Conservation (phyloP, 805 yeast genomes). For the Candida adriatica region DNA sequence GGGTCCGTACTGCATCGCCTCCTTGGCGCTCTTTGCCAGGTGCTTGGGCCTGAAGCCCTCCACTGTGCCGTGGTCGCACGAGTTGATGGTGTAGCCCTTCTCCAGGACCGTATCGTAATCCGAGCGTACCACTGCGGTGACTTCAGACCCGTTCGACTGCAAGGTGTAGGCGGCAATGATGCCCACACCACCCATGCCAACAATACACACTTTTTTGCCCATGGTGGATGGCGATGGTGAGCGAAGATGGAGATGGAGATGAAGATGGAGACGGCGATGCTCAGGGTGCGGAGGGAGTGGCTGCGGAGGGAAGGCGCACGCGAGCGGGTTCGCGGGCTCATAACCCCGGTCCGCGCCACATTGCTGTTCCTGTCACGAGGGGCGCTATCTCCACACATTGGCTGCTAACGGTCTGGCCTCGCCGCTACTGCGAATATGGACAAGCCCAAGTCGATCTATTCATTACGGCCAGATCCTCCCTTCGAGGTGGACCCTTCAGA, state of each 20-base stretch:
- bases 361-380: too few relatives aligned
- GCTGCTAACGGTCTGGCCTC: too few relatives aligned
- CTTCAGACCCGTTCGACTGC: constrained; percentile 8
- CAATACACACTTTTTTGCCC: constrained; percentile 36
- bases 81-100: constrained; percentile 49
- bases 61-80: constrained; percentile 50
- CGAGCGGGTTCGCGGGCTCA: too few relatives aligned
- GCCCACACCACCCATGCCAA: constrained; percentile 83
- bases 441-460: constrained; percentile 20
- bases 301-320: too few relatives aligned
- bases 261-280: too few relatives aligned
- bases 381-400: too few relatives aligned
- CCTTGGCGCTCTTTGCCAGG: constrained; percentile 29
- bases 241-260: too few relatives aligned
- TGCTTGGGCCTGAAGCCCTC: constrained; percentile 42
- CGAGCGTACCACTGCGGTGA: constrained; percentile 52
- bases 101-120: constrained; percentile 43
- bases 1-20: constrained; percentile 22
- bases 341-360: too few relatives aligned
- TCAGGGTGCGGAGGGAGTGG: too few relatives aligned
- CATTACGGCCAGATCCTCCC: constrained; percentile 30
- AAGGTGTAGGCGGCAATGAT: constrained; percentile 61
- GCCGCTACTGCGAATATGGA: too few relatives aligned
- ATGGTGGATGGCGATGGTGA: constrained; percentile 1
- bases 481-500: constrained; percentile 29